Base-by-base conservation (phyloP, 495 filamentous ascomycete genomes). In the Staphylotrichum tortipilum region DNA sequence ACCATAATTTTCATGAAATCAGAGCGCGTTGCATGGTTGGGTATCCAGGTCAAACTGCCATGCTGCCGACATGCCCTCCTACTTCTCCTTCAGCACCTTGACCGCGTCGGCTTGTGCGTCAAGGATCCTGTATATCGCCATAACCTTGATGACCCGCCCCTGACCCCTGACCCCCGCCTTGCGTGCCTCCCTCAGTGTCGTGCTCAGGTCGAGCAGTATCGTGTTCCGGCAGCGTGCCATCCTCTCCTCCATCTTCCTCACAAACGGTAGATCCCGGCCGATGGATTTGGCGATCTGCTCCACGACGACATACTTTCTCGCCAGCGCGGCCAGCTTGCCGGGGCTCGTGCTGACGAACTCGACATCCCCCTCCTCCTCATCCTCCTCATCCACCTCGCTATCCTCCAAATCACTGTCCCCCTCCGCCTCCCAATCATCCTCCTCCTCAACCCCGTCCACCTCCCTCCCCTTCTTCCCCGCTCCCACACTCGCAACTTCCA, bases 171-270 rank as follows among this genome's bases (percentile, higher is more conserved):
- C 59, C 2, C 77, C 79, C 0, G 75, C 70, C 34, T 67, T 69
- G 19, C 74, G 80, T 2, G 81, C 79, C 62, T 90, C 85, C 60
- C 86, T 86, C 37, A 94, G 66, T 1, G 89, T 87, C 3, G 81
- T 83, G 47, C 78, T 82, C 23, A 98, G 69, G 65, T 97, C 91
- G 30, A 96, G 68, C 15, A 97, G 64, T 36, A 97, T 71, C 0
- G 89, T 94, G 35, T 87, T 85, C 54, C 82, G 67, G 53, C 68
- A 73, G 39, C 68, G 60, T 7, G 35, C 55, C 45, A 73, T 61
- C 49, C 78, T 74, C 26, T 80, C 81, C 3, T 79, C 79, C 55
- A 72, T 75, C 40, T 78, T 78, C 47, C 66, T 73, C 24, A 74
- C 63, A 38, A 70, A 69, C 12, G 68, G 62, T 10, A 64, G 47